Percentiles rank a stretch among this genome's conserved stretches.
phyloP scores from a whole-genome alignment of 306 rosid species.

The Quercus dentata region DNA sequence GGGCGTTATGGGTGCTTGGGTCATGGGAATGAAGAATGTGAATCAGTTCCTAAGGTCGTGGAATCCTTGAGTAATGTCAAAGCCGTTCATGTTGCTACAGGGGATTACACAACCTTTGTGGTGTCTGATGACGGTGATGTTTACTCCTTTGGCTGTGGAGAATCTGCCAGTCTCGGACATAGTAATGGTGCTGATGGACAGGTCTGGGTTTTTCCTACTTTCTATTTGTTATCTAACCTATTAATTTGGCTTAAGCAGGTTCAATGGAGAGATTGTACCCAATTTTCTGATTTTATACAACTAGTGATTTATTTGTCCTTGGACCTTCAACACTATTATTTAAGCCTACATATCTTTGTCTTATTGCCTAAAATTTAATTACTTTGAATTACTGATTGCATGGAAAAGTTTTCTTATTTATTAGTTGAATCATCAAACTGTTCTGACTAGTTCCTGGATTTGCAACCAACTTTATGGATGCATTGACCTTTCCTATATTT shows the following conservation, averaged over 20 bases:
- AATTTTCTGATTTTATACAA: background rate
- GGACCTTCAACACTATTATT: background rate
- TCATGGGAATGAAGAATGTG: conserved; percentile 93
- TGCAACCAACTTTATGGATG: no score
- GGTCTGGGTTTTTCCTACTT: conserved; percentile 43
- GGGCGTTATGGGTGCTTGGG: conserved; percentile 97
- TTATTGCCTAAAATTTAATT: background rate
- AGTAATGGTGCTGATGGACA: conserved; percentile 45
- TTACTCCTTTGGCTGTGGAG: conserved; percentile 93
- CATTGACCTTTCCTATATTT: no score
- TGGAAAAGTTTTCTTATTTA: background rate
- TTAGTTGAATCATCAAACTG: background rate
- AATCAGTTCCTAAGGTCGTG: conserved; percentile 78
- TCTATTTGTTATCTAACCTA: conserved; percentile 2
- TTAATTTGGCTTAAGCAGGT: background rate
- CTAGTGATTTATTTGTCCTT: background rate
- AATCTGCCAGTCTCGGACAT: conserved; percentile 96
- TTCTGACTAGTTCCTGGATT: no score
- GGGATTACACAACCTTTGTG: conserved; percentile 93
- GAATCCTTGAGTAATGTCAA: conserved; percentile 68
- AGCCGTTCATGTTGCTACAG: conserved; percentile 86
- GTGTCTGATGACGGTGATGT: conserved; percentile 81
- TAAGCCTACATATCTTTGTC: background rate
- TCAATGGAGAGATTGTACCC: background rate
- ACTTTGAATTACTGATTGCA: background rate